A percentile compares a stretch with the other conserved stretches of the same genome.
Evolutionary conservation across 371 early-diverging fungal species (phyloP).

Genomic region (Chytridium lagenaria): DNA sequence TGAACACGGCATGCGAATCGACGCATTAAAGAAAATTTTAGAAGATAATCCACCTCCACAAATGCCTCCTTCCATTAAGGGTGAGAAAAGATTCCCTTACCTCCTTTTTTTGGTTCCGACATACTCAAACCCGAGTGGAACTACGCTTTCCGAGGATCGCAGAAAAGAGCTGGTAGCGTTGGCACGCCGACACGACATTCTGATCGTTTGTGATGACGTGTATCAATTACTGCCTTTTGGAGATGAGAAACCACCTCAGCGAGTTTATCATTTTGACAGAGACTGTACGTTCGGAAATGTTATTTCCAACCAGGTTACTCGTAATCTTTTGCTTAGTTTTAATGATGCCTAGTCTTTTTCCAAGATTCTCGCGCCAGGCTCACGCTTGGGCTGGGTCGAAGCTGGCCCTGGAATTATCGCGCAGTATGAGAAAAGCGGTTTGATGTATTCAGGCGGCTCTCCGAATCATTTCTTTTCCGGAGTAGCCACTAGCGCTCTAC

Average conservation of each 20-base stretch:
- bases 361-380: constrained; percentile 50
- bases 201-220: constrained; percentile 70
- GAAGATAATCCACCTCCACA: background rate
- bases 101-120: constrained; percentile 68
- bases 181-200: constrained; percentile 58
- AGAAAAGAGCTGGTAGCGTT: constrained; percentile 54
- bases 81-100: constrained; percentile 34
- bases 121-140: constrained; percentile 60
- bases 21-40: constrained; percentile 20
- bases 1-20: constrained; percentile 34
- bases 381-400: constrained; percentile 56
- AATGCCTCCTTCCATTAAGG: constrained; percentile 12
- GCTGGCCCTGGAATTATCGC: constrained; percentile 34
- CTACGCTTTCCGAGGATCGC: constrained; percentile 49
- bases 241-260: constrained; percentile 29
- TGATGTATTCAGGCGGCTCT: constrained; percentile 43
- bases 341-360: constrained; percentile 30
- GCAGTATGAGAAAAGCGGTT: constrained; percentile 29
- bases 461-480: constrained; percentile 43
- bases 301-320: constrained; percentile 44
- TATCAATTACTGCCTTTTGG: constrained; percentile 60
- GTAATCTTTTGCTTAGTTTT: background rate
- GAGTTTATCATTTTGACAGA: constrained; percentile 28
- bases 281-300: constrained; percentile 38
- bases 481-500: constrained; percentile 17